Percentiles rank a stretch among this genome's conserved stretches.
These are phyloP conservation scores for Pistacia vera DNA, from an alignment of 345 rosid species.

Conservation along the genomic window DNA sequence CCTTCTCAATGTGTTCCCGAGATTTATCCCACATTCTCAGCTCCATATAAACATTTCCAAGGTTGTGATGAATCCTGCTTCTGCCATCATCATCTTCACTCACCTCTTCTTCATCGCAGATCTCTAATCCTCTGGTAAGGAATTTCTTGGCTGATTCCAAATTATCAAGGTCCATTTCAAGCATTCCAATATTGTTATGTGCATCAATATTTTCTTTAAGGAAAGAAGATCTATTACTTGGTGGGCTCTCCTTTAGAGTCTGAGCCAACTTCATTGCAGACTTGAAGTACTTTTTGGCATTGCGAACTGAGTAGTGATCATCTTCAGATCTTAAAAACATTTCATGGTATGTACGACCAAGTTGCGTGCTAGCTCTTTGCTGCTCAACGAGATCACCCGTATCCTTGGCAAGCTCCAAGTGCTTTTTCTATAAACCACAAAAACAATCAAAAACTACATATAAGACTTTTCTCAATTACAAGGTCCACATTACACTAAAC, in stretches of 20 bases:
- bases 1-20: slow-evolving; percentile 70
- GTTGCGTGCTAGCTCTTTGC: slow-evolving; percentile 91
- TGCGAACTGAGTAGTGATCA: slow-evolving; percentile 64
- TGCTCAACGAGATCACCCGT: slow-evolving; percentile 74
- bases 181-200: slow-evolving; percentile 91
- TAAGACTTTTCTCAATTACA: neutral
- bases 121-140: slow-evolving; percentile 66
- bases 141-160: slow-evolving; percentile 58
- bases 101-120: slow-evolving; percentile 94
- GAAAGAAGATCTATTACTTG: slow-evolving; percentile 55
- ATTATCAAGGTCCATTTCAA: slow-evolving; percentile 86
- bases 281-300: slow-evolving; percentile 86
- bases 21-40: slow-evolving; percentile 82
- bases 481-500: neutral
- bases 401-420: slow-evolving; percentile 84
- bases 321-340: slow-evolving; percentile 57
- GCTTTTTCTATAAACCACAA: slow-evolving; percentile 63
- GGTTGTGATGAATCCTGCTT: slow-evolving; percentile 91
- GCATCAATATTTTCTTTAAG: slow-evolving; percentile 90
- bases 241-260: slow-evolving; percentile 66
- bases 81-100: slow-evolving; percentile 68
- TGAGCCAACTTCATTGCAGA: slow-evolving; percentile 77
- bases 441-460: neutral
- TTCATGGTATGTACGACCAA: slow-evolving; percentile 92
- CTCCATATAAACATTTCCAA: slow-evolving; percentile 72